phyloP scores from a whole-genome alignment of 441 rosid species.

The Pelargonium australe region DNA sequence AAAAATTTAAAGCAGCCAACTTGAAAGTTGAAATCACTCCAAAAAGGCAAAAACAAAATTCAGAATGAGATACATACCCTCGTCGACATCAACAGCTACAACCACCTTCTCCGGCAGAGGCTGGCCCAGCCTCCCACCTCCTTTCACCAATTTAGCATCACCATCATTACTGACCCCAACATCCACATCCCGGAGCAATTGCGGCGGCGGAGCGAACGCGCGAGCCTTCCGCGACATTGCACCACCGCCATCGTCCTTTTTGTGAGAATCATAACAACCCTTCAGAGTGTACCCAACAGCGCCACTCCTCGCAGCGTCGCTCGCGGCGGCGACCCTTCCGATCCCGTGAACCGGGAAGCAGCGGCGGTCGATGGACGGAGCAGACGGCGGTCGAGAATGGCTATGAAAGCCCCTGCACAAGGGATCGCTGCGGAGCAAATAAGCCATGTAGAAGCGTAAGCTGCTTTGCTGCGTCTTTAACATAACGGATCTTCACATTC shows the following conservation, averaged over 20 bases:
- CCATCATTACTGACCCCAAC: constrained; percentile 26
- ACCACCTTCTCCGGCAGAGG: constrained; percentile 43
- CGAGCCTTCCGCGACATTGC: constrained; percentile 31
- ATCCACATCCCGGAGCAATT: constrained; percentile 39
- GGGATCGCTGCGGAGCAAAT: constrained; percentile 31
- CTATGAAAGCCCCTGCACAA: constrained; percentile 31
- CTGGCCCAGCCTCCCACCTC: constrained; percentile 28
- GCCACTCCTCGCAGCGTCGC: constrained; percentile 26
- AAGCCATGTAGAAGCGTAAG: constrained; percentile 38
- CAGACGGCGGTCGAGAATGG: constrained; percentile 18
- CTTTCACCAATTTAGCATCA: constrained; percentile 35
- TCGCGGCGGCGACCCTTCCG: constrained; percentile 16
- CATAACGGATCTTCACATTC: constrained; percentile 8
- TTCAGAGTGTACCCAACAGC: constrained; percentile 37
- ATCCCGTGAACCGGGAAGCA: constrained; percentile 16
- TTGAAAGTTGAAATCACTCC: neutral
- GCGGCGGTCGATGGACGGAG: constrained; percentile 15
- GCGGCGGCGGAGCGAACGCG: constrained; percentile 39
- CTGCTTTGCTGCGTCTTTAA: constrained; percentile 2
- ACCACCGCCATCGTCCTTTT: constrained; percentile 15
- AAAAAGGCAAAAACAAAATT: neutral
- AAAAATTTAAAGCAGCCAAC: neutral
- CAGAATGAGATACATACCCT: constrained; percentile 40
- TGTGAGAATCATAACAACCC: constrained; percentile 44
- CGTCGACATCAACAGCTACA: constrained; percentile 95